Evolutionary conservation across 495 filamentous ascomycete genomes (phyloP), one percentile per base, ranked within the genome.

Genomic region (Penicillium samsonianum): DNA sequence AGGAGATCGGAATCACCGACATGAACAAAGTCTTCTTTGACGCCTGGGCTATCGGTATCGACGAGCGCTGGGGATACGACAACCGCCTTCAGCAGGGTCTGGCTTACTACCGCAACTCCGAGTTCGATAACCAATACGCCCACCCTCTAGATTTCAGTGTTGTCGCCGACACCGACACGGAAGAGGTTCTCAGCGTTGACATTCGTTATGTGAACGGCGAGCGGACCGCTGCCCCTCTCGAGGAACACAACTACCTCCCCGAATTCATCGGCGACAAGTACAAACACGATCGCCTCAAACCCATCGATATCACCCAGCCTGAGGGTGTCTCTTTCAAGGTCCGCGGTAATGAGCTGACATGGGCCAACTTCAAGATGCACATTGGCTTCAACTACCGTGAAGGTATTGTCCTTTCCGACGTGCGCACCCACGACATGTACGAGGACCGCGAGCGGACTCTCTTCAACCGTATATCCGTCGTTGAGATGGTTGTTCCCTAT

Each of bases 141-240:
- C 72, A 75, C 52, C 72, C 72, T 40, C 62, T 75, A 25, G 72
- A 75, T 45, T 75, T 75, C 61, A 59, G 58, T 9, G 59, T 75
- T 49, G 67, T 73, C 2, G 69, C 63, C 33, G 70, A 75, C 63
- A 96, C 91, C 60, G 91, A 95, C 82, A 92, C 87, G 57, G 91
- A 96, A 74, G 91, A 96, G 78, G 88, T 96, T 53, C 87, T 96
- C 67, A 90, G 90, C 66, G 91, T 95, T 80, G 90, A 94, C 77
- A 87, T 91, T 57, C 89, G 91, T 72, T 85, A 89, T 65, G 94
- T 96, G 73, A 87, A 88, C 11, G 77, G 74, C 2, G 85, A 89
- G 64, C 78, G 80, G 50, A 86, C 78, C 2, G 73, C 84, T 31
- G 79, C 80, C 30, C 76, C 76, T 7, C 71, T 82, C 10, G 57